Percentiles rank a stretch among this genome's conserved stretches.
Conservation (phyloP, 1,139 yeast genomes). For the Geotrichum klebahnii region DNA sequence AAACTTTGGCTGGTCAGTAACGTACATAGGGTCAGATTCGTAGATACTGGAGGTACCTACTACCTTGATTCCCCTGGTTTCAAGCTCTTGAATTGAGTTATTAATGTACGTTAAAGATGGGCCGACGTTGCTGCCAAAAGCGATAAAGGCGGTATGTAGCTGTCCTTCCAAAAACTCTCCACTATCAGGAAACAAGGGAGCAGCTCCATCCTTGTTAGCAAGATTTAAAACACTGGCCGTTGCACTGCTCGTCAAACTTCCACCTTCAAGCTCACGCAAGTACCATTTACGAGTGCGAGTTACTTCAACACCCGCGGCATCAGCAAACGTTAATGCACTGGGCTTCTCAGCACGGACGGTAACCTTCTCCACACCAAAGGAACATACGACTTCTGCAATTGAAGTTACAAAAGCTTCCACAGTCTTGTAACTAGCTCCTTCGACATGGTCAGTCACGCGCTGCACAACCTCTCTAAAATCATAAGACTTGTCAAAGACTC, state of each 20-base stretch:
- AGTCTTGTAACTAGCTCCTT: slow-evolving; percentile 73
- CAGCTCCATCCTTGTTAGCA: neutral
- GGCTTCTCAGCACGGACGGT: slow-evolving; percentile 74
- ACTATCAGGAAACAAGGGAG: slow-evolving; percentile 13
- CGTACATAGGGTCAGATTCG: slow-evolving; percentile 91
- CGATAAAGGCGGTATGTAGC: slow-evolving; percentile 61
- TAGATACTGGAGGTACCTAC: slow-evolving; percentile 69
- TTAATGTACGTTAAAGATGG: slow-evolving; percentile 59
- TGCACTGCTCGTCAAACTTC: slow-evolving; percentile 8
- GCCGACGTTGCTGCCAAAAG: slow-evolving; percentile 88
- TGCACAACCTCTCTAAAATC: slow-evolving; percentile 37
- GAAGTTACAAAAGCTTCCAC: slow-evolving; percentile 85
- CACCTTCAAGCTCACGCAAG: slow-evolving; percentile 23
- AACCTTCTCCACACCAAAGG: slow-evolving; percentile 42
- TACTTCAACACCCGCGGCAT: slow-evolving; percentile 84
- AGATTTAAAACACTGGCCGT: neutral
- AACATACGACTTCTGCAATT: slow-evolving; percentile 61
- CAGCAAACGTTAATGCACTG: slow-evolving; percentile 79
- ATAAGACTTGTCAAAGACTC: slow-evolving; percentile 33
- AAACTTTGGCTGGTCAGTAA: slow-evolving; percentile 72
- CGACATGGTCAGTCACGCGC: slow-evolving; percentile 52
- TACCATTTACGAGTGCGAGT: slow-evolving; percentile 46
- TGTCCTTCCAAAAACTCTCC: slow-evolving; percentile 18
- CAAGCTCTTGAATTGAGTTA: slow-evolving; percentile 53
- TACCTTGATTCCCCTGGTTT: slow-evolving; percentile 46